Base-by-base conservation (phyloP, 352 stramenopile genomes). In the Blastocystis sp. region DNA sequence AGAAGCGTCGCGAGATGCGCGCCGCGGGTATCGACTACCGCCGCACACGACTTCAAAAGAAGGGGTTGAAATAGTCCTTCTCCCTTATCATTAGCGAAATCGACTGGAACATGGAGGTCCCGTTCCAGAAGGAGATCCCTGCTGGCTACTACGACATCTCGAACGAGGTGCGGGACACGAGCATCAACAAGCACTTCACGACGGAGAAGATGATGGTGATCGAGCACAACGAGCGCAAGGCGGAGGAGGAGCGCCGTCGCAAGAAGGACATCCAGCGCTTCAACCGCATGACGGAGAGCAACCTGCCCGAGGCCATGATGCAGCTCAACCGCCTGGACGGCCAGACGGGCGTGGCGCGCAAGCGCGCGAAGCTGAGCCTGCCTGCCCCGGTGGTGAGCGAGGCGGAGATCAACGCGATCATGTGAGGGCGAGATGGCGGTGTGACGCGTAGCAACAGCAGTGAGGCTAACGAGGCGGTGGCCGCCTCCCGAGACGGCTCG, bases 1-100 rank as follows among this genome's bases (percentile, higher is more conserved):
- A 99, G 91, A 99, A 99, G 91, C 92, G 96, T 34, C 91, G 96
- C 17, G 97, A 99, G 91, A 91, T 99, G 19, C 99, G 99, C 91
- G 95, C 96, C 11, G 96, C 96, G 1, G 96, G 96, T 14, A 93
- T 98, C 62, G 91, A 62, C 17, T 89, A 61, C 28, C 90, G 79
- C 77, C 70, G 90, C 69, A 76, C 90, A n/a, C 68, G 91, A 70
- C 90, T 91, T 82, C 45, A 89, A 90, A 74, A 90, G 69, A 65
- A 59, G 9, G 77, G 69, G 48, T 66, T 69, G 34, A 59, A 21
- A 9, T n/a, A 4, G 4, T n/a, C 11, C 9, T 87, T 80, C 34
- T 11, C 21, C 10, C 38, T 87, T 42, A 95, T 94, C 89, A 91
- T 93, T 76, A 94, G 94, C 82, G 92, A 93, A 61, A 97, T 97